Base-by-base conservation (phyloP, 768 basidiomycete genomes). In the Suillus variegatus region DNA sequence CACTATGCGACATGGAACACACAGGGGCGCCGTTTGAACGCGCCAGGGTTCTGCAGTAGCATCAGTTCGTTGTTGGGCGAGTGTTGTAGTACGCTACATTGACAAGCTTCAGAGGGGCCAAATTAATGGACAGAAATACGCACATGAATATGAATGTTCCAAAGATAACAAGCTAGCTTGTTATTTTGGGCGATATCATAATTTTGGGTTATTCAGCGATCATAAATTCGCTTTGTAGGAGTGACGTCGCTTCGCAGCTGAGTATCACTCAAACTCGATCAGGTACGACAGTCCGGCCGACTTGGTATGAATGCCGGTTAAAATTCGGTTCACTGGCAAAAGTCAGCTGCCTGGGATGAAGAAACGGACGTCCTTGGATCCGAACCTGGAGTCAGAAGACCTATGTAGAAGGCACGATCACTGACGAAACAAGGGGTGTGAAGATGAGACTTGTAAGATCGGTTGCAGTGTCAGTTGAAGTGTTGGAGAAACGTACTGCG, bases 101-200 rank as follows among this genome's bases (percentile, higher is more conserved):
- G 22, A n/a, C 18, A 9, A 61, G 12, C 18, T 35, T 40, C 16
- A 47, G 41, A 65, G 35, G 43, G 13, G 67, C 66, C 68, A 68
- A 77, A 70, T 76, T 75, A 75, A 64, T 36, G 25, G 62, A 51
- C 12, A 52, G 66, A 73, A 75, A 75, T 72, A 75, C 54, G 52
- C 51, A 41, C 32, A 64, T 55, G 60, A 62, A 60, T 35, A 64
- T 64, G 54, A 38, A 52, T 28, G 57, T 35, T 66, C 60, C 52
- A 64, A 65, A 51, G 36, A 58, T 41, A 64, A 60, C 40, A 18
- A 43, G 35, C 20, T 44, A 73, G 73, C 62, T n/a, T 68, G 74
- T 74, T 75, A 75, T 75, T 77, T 77, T 75, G 74, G 75, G 74
- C 62, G 9, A 66, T 66, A 56, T 61, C 68, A 72, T 76, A 75